Conservation (phyloP, 2,329 filamentous ascomycete species). For the Lasiodiplodia hormozganensis region DNA sequence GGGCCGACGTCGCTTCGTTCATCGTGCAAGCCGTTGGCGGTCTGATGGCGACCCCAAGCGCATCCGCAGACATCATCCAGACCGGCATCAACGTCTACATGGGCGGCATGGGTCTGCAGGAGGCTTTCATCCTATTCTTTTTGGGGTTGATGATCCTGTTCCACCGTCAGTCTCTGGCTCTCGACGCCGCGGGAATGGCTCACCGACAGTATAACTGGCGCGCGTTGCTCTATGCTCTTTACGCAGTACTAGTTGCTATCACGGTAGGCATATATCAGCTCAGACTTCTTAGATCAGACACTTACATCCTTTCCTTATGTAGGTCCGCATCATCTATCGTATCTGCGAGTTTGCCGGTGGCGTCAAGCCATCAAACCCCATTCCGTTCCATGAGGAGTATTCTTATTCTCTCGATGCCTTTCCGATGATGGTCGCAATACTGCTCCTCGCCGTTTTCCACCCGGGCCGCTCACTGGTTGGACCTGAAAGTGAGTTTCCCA, state of each 20-base stretch:
- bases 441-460: conserved; percentile 37
- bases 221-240: conserved; percentile 48
- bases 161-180: conserved; percentile 30
- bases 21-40: conserved; percentile 53
- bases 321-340: conserved; percentile 64
- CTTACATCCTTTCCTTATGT: neutral
- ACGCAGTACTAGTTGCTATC: conserved; percentile 51
- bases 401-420: conserved; percentile 60
- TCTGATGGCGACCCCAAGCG: conserved; percentile 42
- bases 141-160: conserved; percentile 34
- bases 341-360: conserved; percentile 63
- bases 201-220: conserved; percentile 29
- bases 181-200: conserved; percentile 2
- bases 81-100: conserved; percentile 54
- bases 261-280: conserved; percentile 38
- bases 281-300: no score
- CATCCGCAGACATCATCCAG: conserved; percentile 38
- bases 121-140: conserved; percentile 39
- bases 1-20: conserved; percentile 54
- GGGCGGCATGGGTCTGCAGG: conserved; percentile 38
- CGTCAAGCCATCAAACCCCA: conserved; percentile 49
- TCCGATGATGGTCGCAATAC: conserved; percentile 59
- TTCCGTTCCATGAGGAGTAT: conserved; percentile 61
- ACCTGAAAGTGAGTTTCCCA: conserved; percentile 37
- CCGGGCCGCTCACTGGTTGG: conserved; percentile 38